These are phyloP conservation scores for Zanthoxylum bungeanum DNA, from an alignment of 345 rosid genomes.

Conservation along the genomic window DNA sequence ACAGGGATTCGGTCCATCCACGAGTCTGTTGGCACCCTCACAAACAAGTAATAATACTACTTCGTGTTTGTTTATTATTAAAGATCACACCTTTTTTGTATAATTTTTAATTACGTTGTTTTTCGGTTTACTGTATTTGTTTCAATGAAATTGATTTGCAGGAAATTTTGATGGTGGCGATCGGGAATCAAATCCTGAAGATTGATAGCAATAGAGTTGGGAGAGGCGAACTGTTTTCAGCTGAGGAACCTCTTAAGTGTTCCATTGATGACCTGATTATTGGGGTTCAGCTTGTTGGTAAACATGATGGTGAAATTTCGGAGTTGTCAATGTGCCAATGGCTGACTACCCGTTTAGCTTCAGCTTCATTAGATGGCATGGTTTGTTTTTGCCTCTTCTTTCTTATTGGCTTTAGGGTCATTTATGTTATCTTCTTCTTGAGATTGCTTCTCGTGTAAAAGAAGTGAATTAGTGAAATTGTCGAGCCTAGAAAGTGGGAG, in stretches of 20 bases:
- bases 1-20: conserved; percentile 47
- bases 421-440: conserved; percentile 1
- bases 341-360: conserved; percentile 70
- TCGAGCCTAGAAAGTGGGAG: neutral
- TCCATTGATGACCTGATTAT: conserved; percentile 54
- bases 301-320: conserved; percentile 66
- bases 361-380: conserved; percentile 76
- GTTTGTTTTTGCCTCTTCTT: conserved; percentile 31
- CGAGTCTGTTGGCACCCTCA: conserved; percentile 79
- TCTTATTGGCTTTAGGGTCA: neutral
- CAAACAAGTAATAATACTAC: conserved; percentile 58
- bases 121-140: neutral
- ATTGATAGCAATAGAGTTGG: conserved; percentile 60
- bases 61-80: neutral
- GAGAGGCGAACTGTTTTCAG: conserved; percentile 40
- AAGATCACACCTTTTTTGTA: neutral
- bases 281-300: conserved; percentile 69
- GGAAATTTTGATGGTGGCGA: conserved; percentile 70
- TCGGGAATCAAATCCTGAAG: conserved; percentile 56
- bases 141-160: conserved; percentile 15
- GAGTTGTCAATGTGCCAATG: conserved; percentile 77
- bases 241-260: conserved; percentile 60
- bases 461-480: too few species aligned
- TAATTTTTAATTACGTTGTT: conserved; percentile 18
- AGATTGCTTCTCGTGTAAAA: neutral